These are phyloP conservation scores for Pythium oligandrum DNA, from an alignment of 352 stramenopile species.

Conservation along the genomic window DNA sequence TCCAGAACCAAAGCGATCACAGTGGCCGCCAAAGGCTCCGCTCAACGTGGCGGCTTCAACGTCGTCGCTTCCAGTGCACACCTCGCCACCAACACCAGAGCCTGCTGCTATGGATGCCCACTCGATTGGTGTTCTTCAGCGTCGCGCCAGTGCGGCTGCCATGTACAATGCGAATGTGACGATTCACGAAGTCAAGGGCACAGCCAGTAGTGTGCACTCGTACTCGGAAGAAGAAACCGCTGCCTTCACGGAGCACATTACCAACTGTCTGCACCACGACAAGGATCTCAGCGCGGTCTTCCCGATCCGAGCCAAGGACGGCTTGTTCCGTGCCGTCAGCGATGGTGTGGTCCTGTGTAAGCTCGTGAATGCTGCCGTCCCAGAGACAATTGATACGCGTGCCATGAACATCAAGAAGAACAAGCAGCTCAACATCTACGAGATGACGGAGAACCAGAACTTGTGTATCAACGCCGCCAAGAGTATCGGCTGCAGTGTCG, in stretches of 20 bases:
- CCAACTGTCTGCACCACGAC: slow-evolving; percentile 79
- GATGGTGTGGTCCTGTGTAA: slow-evolving; percentile 90
- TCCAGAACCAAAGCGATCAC: slow-evolving; percentile 29
- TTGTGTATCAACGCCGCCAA: slow-evolving; percentile 92
- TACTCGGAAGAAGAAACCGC: slow-evolving; percentile 89
- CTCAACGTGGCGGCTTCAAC: slow-evolving; percentile 10
- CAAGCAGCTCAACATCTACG: slow-evolving; percentile 81
- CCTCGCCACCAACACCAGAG: slow-evolving; percentile 10
- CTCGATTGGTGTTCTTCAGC: slow-evolving; percentile 53
- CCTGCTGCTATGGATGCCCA: slow-evolving; percentile 30
- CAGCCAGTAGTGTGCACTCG: slow-evolving; percentile 73
- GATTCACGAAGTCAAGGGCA: slow-evolving; percentile 79
- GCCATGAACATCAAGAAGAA: slow-evolving; percentile 82
- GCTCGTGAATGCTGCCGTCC: slow-evolving; percentile 88
- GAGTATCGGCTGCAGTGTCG: slow-evolving; percentile 90
- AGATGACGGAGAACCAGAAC: slow-evolving; percentile 90
- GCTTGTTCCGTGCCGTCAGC: slow-evolving; percentile 75
- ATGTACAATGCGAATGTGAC: slow-evolving; percentile 58
- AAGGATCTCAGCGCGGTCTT: slow-evolving; percentile 54
- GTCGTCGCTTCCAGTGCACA: slow-evolving; percentile 21
- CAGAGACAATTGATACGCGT: slow-evolving; percentile 90
- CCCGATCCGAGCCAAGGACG: slow-evolving; percentile 74
- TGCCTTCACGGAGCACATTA: slow-evolving; percentile 92
- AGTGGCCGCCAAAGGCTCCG: slow-evolving; percentile 33
- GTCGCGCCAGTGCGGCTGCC: slow-evolving; percentile 48